Base-by-base conservation (phyloP, 164 flowering plant species). In the Dillenia turbinata region DNA sequence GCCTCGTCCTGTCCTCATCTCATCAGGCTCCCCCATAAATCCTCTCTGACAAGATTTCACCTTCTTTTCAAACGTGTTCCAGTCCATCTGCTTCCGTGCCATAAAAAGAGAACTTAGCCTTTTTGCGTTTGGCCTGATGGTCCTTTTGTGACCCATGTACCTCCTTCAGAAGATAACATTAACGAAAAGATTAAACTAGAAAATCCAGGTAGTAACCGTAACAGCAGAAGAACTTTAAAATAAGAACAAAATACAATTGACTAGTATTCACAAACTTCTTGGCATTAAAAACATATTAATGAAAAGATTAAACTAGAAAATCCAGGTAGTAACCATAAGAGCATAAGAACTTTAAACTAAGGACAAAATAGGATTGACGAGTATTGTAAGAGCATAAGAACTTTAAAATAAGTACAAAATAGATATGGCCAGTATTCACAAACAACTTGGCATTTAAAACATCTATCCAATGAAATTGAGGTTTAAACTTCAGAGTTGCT, bases 11-110 rank as follows among this genome's bases (percentile, higher is more conserved):
- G 79, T 80, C 75, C 77, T 85, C 82, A 86, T 80, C 77, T 95
- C 99, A 50, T 90, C 87, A 17, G 99, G 98, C 62, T 95, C 99
- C 43, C 99, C 99, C 89, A 95, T 88, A 76, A 90, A 95, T 44
- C 95, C 99, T 75, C 80, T 78, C 74, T 95, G 99, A 71, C 69
- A 67, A 3, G 85, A 70, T 68, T 78, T 84, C 57, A 95, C 97
- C 73, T 83, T 90, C 65, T 65, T 81, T 15, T 95, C 57, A 68
- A 92, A 92, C 44, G 82, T 76, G 47, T 74, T 79, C 95, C 96
- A 88, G 8, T 77, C 86, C 91, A 90, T 88, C 67, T 71, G 50
- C 12, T 83, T 56, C 52, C 89, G 75, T 52, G 68, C 80, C 79
- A 70, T 76, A 77, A 95, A 87, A 69, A 90, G 46, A 13, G 90